These are phyloP conservation scores for Vigna reflexopilosa DNA, from an alignment of 306 rosid species.

Conservation along the genomic window DNA sequence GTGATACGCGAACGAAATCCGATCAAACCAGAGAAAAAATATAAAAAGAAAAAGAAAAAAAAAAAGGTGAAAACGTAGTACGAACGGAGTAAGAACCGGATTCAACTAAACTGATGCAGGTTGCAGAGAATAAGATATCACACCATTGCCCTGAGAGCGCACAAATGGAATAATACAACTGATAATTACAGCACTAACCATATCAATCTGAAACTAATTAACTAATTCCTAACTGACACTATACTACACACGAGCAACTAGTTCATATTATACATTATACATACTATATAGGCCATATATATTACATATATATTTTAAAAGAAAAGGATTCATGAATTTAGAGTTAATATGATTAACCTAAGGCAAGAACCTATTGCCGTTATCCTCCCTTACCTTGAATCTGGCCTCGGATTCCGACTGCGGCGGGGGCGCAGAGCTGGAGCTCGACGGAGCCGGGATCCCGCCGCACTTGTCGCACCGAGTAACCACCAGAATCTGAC, in stretches of 20 bases:
- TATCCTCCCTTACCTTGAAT: constrained; percentile 57
- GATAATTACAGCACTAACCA: constrained; percentile 31
- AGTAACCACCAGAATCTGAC: constrained; percentile 66
- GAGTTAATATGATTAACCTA: constrained; percentile 29
- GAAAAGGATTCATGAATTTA: constrained; percentile 25
- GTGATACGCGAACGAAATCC: neutral
- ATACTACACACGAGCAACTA: neutral
- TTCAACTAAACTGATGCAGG: neutral
- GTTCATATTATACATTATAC: neutral
- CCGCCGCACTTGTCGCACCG: constrained; percentile 81
- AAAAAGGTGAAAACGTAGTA: neutral
- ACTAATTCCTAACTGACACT: constrained; percentile 15
- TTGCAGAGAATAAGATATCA: constrained; percentile 15
- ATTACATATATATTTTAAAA: neutral
- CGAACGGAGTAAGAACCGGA: neutral
- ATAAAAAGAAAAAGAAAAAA: neutral
- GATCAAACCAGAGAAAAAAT: neutral
- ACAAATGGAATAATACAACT: constrained; percentile 16
- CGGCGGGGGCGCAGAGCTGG: constrained; percentile 46
- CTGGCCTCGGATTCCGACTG: constrained; percentile 46
- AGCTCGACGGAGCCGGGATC: constrained; percentile 50
- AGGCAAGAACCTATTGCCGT: constrained; percentile 64
- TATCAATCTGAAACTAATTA: neutral
- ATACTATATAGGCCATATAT: constrained; percentile 31
- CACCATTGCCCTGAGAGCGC: neutral